Percentiles rank a stretch among this genome's conserved stretches.
Conservation (phyloP, 768 basidiomycete species). For the Auricularia sp. region DNA sequence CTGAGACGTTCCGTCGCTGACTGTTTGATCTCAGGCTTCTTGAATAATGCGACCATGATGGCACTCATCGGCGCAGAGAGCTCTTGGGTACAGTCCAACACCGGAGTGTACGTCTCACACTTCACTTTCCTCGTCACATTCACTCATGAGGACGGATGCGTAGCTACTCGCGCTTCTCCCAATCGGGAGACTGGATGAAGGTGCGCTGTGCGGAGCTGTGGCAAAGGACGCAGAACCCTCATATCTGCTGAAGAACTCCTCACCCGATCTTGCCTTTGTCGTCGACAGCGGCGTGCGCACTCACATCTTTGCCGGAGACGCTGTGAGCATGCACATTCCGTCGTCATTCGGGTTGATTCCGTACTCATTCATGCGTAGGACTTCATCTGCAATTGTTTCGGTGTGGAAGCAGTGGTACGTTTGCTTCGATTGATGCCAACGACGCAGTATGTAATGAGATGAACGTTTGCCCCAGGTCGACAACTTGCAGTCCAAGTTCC, state of each 20-base stretch:
- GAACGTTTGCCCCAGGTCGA: constrained; percentile 26
- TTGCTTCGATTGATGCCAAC: background rate
- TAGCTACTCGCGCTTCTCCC: constrained; percentile 28
- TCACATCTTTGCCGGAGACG: constrained; percentile 48
- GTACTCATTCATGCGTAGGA: constrained; percentile 18
- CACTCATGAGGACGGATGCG: too few species aligned
- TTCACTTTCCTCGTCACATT: too few species aligned
- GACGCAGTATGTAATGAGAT: background rate
- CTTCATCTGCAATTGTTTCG: constrained; percentile 43
- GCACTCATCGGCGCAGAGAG: constrained; percentile 30
- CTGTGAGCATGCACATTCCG: constrained; percentile 25
- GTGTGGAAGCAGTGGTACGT: constrained; percentile 47
- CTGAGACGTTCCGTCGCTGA: background rate
- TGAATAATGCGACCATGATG: constrained; percentile 22
- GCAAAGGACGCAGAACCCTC: background rate
- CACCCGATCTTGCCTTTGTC: constrained; percentile 42
- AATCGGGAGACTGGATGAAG: constrained; percentile 49
- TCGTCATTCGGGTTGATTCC: background rate
- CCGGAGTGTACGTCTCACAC: constrained; percentile 25
- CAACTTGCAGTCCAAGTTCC: constrained; percentile 37
- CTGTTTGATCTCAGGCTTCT: constrained; percentile 2
- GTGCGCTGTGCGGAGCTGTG: background rate
- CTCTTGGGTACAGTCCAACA: constrained; percentile 31
- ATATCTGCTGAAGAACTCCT: constrained; percentile 18
- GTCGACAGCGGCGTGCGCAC: constrained; percentile 49